Evolutionary conservation across 2,329 filamentous ascomycete genomes (phyloP).

Genomic region (Saccharata proteae): DNA sequence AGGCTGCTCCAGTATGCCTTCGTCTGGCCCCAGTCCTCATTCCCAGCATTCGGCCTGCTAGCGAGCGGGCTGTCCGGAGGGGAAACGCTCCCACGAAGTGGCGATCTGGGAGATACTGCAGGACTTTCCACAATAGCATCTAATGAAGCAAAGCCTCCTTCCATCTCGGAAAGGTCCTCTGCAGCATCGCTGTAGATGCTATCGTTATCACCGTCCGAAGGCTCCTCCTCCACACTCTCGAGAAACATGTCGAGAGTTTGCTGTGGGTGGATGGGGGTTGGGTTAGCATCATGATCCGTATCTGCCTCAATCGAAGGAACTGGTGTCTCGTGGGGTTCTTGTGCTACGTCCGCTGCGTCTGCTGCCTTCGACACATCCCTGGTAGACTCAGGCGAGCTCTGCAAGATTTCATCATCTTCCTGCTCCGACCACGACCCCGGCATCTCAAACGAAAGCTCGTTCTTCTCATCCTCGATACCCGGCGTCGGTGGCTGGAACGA

Average conservation of each 20-base stretch:
- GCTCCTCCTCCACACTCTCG: slow-evolving; percentile 10
- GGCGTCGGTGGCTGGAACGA: slow-evolving; percentile 24
- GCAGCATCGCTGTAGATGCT: slow-evolving; percentile 67
- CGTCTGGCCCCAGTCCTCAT: slow-evolving; percentile 54
- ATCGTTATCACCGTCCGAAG: slow-evolving; percentile 26
- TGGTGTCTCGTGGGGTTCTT: too few relatives aligned
- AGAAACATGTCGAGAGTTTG: slow-evolving; percentile 2
- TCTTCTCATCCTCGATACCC: slow-evolving; percentile 15
- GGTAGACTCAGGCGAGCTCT: neutral
- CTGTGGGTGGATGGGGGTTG: too few relatives aligned
- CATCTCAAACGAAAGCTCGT: slow-evolving; percentile 14
- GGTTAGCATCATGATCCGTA: too few relatives aligned
- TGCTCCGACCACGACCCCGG: slow-evolving; percentile 17
- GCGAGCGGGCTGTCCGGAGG: slow-evolving; percentile 4
- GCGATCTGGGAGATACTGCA: slow-evolving; percentile 15
- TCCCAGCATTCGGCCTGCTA: neutral
- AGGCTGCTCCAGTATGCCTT: slow-evolving; percentile 60
- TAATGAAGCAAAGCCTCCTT: slow-evolving; percentile 59
- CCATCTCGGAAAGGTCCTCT: slow-evolving; percentile 56
- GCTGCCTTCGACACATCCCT: neutral
- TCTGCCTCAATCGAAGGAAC: too few relatives aligned
- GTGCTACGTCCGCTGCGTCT: too few relatives aligned
- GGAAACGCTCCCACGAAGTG: slow-evolving; percentile 1
- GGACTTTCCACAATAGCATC: slow-evolving; percentile 59
- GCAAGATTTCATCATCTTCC: slow-evolving; percentile 18